Evolutionary conservation across 108 stramenopile species (phyloP), one percentile per base, ranked within the genome.

Genomic region (Ochromonas danica): DNA sequence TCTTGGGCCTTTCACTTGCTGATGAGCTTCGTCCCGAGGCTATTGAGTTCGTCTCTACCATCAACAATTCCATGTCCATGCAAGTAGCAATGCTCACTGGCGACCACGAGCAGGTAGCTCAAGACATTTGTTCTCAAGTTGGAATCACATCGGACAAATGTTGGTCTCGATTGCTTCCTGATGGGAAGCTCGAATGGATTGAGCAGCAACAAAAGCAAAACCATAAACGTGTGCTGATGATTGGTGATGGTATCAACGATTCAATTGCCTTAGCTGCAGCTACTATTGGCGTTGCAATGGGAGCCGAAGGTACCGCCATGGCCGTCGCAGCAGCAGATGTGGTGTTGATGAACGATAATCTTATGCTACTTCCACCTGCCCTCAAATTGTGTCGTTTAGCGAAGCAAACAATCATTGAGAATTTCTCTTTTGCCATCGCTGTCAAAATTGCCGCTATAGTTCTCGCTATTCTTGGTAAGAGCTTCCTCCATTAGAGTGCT

Each of bases 241-340:
- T 75, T 38, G 72, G 72, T 39, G 72, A 75, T 75, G 72, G 72
- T 57, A 36, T 75, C 72, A 75, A 75, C 25, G 72, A 67, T 33
- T 67, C 63, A 10, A 33, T 36, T 22, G 72, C 72, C 10, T 33
- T 75, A 3, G 36, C 72, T 36, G 31, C 31, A 31, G 43, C 72
- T 27, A 27, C 17, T 27, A 41, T 75, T 75, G 72, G 72, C 38
- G 40, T 75, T 6, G 72, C 72, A 33, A 42, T 75, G 40, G 72
- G 40, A 28, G 72, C 36, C 6, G 72, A 27, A 10, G 72, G 72
- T 57, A 41, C 72, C 3, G 72, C 72, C 14, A 75, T 75, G 72
- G 72, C 51, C 3, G 72, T 75, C 6, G 3, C n/a, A 33, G 36
- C 72, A 39, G 72, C 72, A 27, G 40, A 75, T 75, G 72, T 75